phyloP scores from a whole-genome alignment of 1,139 yeast genomes.

The Saccharomyces hybrid region DNA sequence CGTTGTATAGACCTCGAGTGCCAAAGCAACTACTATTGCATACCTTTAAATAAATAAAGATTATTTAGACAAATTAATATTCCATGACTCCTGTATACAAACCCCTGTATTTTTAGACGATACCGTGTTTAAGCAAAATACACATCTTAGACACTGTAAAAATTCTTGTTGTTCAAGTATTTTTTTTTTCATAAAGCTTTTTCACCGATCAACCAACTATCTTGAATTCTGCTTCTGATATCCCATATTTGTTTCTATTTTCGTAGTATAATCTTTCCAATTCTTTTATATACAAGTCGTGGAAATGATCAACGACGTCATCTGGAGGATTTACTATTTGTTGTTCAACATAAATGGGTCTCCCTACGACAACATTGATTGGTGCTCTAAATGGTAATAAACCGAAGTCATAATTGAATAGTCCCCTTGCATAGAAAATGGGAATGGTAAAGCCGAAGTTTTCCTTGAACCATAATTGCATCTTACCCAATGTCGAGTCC shows the following conservation, averaged over 20 bases:
- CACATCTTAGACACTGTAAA: neutral
- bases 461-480: slow-evolving; percentile 67
- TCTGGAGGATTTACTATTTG: slow-evolving; percentile 39
- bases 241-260: slow-evolving; percentile 55
- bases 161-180: neutral
- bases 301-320: slow-evolving; percentile 60
- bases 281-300: slow-evolving; percentile 61
- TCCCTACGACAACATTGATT: slow-evolving; percentile 72
- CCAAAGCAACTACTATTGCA: neutral
- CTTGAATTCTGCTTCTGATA: slow-evolving; percentile 40
- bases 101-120: neutral
- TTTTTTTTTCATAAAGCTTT: neutral
- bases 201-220: slow-evolving; percentile 17
- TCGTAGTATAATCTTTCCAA: slow-evolving; percentile 60
- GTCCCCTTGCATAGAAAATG: slow-evolving; percentile 84
- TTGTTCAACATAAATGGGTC: slow-evolving; percentile 64
- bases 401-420: slow-evolving; percentile 89
- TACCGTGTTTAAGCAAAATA: neutral
- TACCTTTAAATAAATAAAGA: neutral
- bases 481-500: slow-evolving; percentile 44
- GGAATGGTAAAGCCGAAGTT: slow-evolving; percentile 80
- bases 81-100: neutral
- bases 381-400: slow-evolving; percentile 78
- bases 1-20: neutral
- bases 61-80: neutral